Evolutionary conservation across 2,329 filamentous ascomycete species (phyloP), one percentile per base, ranked within the genome.

Genomic region (Aphanocladium album): DNA sequence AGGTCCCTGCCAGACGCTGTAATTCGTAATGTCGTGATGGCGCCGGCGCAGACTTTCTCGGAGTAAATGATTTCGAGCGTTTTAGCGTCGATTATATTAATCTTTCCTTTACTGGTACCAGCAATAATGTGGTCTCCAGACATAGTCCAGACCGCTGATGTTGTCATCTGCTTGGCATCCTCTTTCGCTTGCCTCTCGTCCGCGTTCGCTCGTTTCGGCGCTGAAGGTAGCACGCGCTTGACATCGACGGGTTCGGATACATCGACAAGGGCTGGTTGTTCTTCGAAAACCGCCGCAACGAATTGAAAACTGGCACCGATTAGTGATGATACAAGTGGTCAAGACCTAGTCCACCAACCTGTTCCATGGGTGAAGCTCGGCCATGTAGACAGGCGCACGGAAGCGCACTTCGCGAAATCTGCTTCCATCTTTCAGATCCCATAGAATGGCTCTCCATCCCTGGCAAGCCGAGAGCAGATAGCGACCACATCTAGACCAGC

Each of bases 401-500:
- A 99, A 96, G 66, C 92, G 89, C 68, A 97, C 89, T 67, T 91
- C 93, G 65, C 93, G 88, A 69, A 93, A 79, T 62, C 90, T 80
- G 70, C 89, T 82, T 51, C 84, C 81, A 62, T 85, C 80, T 58
- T 83, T 83, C 62, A 99, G 79, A 74, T 99, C 95, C 95, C 95
- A 99, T 0, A 99, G 81, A 55, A 96, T 92, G 64, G 90, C 93
- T 75, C 96, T 96, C 90, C 93, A 98, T 70, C 96, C 95, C 73
- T 97, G 91, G 49, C 92, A 96, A 12, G 92, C 90, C 62, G 91
- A 96, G 61, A 99, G 83, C 57, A 99, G 81, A 74, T 96, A 98
- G 66, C 91, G 85, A 27, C 95, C 93, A 76, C 92, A 91, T 68
- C 89, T 84, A 57, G 93, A 97, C 95, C 95, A 99, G 78, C 93